These are phyloP conservation scores for Bolboschoenoplectus hybrid DNA, from an alignment of 202 grass and related monocot genomes.

Conservation along the genomic window DNA sequence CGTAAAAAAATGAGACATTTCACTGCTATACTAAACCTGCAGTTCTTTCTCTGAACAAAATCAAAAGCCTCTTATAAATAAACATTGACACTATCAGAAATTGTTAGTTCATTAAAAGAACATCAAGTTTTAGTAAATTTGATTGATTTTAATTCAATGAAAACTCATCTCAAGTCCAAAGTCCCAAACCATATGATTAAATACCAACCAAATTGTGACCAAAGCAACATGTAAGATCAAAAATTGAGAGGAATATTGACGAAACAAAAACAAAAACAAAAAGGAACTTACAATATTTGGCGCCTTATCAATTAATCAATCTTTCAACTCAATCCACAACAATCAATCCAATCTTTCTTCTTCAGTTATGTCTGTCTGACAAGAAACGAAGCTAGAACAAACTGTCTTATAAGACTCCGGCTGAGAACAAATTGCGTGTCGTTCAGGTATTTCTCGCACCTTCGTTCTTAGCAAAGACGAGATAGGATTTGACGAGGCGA, in stretches of 20 bases:
- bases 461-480: constrained; percentile 19
- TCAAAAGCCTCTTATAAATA: neutral
- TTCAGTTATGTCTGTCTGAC: constrained; percentile 1
- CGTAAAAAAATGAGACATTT: too few relatives aligned
- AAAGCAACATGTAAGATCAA: neutral
- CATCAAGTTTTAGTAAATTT: neutral
- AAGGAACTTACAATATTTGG: constrained; percentile 25
- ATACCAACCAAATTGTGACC: neutral
- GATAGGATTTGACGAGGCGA: neutral
- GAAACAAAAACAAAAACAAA: constrained; percentile 4
- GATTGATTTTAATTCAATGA: neutral
- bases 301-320: constrained; percentile 2
- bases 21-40: too few relatives aligned
- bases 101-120: neutral
- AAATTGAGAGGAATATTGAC: neutral
- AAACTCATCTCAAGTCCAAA: neutral
- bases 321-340: constrained; percentile 1
- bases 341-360: neutral
- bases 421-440: constrained; percentile 22
- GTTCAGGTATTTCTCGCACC: neutral
- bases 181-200: neutral
- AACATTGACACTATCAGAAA: neutral
- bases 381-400: constrained; percentile 18
- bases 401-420: neutral
- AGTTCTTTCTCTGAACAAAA: neutral